phyloP scores from a whole-genome alignment of 2,329 filamentous ascomycete genomes.

The Colletotrichum sp. region DNA sequence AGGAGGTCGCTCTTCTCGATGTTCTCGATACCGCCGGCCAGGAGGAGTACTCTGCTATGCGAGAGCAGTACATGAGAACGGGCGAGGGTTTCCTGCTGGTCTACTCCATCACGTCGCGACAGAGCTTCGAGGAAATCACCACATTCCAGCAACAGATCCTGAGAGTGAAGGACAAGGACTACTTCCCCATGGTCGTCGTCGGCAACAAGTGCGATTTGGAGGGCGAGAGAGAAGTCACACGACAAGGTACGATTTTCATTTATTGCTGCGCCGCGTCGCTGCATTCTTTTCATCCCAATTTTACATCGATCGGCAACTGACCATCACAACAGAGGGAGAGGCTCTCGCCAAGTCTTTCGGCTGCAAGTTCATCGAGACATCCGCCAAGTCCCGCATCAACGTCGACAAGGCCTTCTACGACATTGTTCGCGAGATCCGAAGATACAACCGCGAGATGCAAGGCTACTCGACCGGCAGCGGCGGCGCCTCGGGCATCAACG shows the following conservation, averaged over 20 bases:
- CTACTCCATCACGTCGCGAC: conserved; percentile 96
- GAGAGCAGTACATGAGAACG: conserved; percentile 99
- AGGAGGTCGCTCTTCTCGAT: conserved; percentile 96
- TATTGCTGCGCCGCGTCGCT: not conserved
- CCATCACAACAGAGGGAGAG: conserved; percentile 76
- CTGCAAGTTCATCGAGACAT: conserved; percentile 99
- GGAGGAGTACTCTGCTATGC: conserved; percentile 99
- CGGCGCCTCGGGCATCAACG: conserved; percentile 64
- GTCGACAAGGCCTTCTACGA: conserved; percentile 99
- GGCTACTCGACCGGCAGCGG: conserved; percentile 78
- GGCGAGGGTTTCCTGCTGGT: conserved; percentile 97
- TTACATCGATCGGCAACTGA: not conserved
- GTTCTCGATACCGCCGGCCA: conserved; percentile 98
- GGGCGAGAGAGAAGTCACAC: conserved; percentile 86
- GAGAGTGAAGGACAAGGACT: conserved; percentile 98
- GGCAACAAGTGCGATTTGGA: conserved; percentile 99
- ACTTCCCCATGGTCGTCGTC: conserved; percentile 98
- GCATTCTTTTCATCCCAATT: not conserved
- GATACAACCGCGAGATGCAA: conserved; percentile 98
- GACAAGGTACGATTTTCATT: conserved; percentile 72
- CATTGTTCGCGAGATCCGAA: conserved; percentile 95
- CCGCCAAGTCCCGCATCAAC: conserved; percentile 96
- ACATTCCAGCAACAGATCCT: conserved; percentile 99
- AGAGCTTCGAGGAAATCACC: conserved; percentile 98
- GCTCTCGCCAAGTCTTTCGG: conserved; percentile 84